Percentiles rank a stretch among this genome's conserved stretches.
These are phyloP conservation scores for Zymoseptoria pseudotritici DNA, from an alignment of 2,329 filamentous ascomycete genomes.

Conservation along the genomic window DNA sequence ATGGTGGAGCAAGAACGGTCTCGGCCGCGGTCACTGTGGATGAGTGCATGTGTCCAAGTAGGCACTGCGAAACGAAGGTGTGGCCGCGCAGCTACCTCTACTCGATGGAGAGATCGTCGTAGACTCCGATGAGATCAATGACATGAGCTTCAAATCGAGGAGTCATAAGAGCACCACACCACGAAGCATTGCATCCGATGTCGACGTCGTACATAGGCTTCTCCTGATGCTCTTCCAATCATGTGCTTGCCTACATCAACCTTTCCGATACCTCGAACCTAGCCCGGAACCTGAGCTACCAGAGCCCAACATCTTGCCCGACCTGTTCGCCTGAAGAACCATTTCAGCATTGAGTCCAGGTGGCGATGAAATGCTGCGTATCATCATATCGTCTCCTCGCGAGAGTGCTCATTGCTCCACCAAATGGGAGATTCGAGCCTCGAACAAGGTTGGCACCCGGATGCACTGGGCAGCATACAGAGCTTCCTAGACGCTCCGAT, in stretches of 20 bases:
- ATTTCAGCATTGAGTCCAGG: neutral
- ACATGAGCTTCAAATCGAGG: neutral
- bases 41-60: neutral
- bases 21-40: neutral
- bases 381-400: neutral
- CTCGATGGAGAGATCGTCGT: neutral
- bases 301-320: neutral
- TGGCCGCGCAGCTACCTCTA: neutral
- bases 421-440: too few species aligned
- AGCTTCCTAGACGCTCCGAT: neutral
- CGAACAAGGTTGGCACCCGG: too few species aligned
- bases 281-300: neutral
- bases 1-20: slow-evolving; percentile 5
- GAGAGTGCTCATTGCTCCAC: too few species aligned
- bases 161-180: neutral
- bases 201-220: neutral
- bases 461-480: too few species aligned
- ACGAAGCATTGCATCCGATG: neutral
- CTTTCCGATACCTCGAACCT: neutral
- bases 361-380: neutral
- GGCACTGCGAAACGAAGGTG: neutral
- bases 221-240: neutral
- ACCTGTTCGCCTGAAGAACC: too few species aligned
- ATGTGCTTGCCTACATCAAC: neutral
- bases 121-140: neutral